Evolutionary conservation across 164 flowering plant genomes (phyloP).

Genomic region (Nelumbo lutea): DNA sequence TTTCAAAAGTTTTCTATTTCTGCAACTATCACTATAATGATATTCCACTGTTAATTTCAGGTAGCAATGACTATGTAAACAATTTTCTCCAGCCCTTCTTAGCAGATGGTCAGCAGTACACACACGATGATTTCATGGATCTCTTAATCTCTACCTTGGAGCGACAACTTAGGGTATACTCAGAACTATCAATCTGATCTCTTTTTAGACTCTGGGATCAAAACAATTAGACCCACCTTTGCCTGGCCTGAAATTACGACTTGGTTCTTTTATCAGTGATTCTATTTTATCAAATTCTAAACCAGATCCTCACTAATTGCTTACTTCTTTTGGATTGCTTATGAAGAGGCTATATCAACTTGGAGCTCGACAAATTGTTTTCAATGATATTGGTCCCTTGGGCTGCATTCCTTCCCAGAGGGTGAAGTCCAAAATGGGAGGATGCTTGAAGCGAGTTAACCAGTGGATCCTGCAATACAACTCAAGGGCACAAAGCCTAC

Average conservation of each 20-base stretch:
- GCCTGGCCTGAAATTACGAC: no score
- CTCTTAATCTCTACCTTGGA: constrained; percentile 48
- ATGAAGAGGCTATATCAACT: constrained; percentile 49
- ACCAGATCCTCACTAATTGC: no score
- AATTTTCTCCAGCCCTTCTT: constrained; percentile 77
- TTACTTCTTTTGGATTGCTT: neutral
- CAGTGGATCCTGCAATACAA: constrained; percentile 55
- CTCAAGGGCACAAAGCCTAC: constrained; percentile 28
- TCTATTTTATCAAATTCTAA: neutral
- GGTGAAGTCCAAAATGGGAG: constrained; percentile 54
- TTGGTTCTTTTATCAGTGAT: no score
- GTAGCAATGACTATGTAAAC: constrained; percentile 91
- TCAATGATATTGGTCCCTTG: constrained; percentile 65
- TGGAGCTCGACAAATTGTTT: constrained; percentile 61
- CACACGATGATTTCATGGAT: constrained; percentile 57
- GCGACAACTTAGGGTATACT: constrained; percentile 42
- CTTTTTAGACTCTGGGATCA: no score
- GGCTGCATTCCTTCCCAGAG: constrained; percentile 94
- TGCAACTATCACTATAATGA: neutral
- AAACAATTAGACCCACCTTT: no score
- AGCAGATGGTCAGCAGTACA: constrained; percentile 65
- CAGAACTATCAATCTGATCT: neutral
- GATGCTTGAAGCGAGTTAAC: constrained; percentile 59
- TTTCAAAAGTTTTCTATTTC: neutral
- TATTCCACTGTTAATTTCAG: constrained; percentile 26